These are phyloP conservation scores for Heterobasidion irregulare DNA, from an alignment of 1,284 basidiomycete genomes.

Conservation along the genomic window DNA sequence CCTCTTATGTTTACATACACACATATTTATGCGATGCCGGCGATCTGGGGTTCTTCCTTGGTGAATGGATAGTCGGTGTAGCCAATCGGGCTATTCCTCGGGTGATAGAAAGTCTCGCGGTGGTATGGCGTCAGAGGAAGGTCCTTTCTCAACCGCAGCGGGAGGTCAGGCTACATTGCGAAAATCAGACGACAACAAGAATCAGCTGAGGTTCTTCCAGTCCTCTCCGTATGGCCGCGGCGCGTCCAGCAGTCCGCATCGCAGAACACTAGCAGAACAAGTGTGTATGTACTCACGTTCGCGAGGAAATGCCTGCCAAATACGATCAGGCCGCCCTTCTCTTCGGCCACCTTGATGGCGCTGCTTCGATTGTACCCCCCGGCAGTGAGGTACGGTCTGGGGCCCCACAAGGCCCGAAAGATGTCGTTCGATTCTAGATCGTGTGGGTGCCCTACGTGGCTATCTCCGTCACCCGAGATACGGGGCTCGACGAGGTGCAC, in stretches of 20 bases:
- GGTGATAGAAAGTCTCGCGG: no score
- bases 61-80: no score
- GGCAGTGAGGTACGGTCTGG: slow-evolving; percentile 23
- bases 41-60: no score
- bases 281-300: slow-evolving; percentile 22
- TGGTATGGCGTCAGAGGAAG: no score
- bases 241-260: background rate
- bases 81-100: no score
- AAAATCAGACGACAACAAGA: background rate
- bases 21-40: no score
- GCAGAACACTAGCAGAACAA: background rate
- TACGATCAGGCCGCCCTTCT: slow-evolving; percentile 29
- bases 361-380: slow-evolving; percentile 25
- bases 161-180: no score
- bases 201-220: no score
- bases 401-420: slow-evolving; percentile 24
- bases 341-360: slow-evolving; percentile 20
- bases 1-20: no score
- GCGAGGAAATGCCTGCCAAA: slow-evolving; percentile 43
- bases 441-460: background rate
- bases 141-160: no score
- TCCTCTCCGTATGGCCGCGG: no score
- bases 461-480: background rate
- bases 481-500: slow-evolving; percentile 16
- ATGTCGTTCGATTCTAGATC: slow-evolving; percentile 20